Evolutionary conservation across 1,284 basidiomycete genomes (phyloP).

Genomic region (Peniophora sp.): DNA sequence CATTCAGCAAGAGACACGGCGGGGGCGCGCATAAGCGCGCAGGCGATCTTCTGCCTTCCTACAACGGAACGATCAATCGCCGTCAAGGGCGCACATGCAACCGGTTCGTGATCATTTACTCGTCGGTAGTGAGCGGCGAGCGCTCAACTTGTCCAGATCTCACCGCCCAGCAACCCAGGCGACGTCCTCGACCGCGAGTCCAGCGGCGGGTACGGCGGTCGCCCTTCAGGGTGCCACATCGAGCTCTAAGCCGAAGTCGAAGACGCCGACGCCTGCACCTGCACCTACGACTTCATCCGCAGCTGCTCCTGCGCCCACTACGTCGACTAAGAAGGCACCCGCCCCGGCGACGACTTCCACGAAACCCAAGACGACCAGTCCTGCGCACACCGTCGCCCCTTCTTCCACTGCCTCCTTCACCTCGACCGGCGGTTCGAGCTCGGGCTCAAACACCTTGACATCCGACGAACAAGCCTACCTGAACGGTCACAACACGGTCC

Average conservation of each 20-base stretch:
- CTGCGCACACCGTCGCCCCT: neutral
- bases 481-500: conserved; percentile 48
- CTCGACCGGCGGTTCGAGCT: conserved; percentile 1
- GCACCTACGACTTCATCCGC: conserved; percentile 1
- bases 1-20: conserved; percentile 27
- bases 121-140: neutral
- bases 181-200: neutral
- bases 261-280: neutral
- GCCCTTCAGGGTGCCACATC: neutral
- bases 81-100: too few species aligned
- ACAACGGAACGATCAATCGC: too few species aligned
- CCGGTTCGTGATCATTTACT: neutral
- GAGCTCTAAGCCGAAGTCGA: neutral
- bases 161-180: neutral
- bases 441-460: conserved; percentile 14
- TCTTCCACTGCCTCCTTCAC: conserved; percentile 1
- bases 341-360: conserved; percentile 5
- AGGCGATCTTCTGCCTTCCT: conserved; percentile 27
- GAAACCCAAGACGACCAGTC: conserved; percentile 3
- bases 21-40: conserved; percentile 31
- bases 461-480: conserved; percentile 35
- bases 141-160: neutral
- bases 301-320: neutral
- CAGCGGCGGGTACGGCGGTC: neutral
- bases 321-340: conserved; percentile 3